These are phyloP conservation scores for Protomyces inundatus DNA, from an alignment of 1,139 yeast genomes.

Conservation along the genomic window DNA sequence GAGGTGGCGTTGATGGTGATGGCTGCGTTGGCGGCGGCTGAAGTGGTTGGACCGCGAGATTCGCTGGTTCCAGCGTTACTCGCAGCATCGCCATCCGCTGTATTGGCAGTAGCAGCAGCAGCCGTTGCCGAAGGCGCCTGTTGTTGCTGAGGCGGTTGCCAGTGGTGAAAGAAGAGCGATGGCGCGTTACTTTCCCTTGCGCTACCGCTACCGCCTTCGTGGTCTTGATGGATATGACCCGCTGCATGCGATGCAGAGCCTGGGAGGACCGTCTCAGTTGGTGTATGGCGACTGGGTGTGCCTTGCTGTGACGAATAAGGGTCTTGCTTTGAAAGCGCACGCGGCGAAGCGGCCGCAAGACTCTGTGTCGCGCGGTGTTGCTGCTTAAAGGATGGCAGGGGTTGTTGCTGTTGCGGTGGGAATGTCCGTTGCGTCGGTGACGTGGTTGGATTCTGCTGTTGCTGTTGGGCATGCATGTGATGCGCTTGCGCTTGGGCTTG, in stretches of 20 bases:
- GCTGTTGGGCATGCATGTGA: neutral
- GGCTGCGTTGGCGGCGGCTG: neutral
- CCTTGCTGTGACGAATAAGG: neutral
- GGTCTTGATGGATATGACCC: neutral
- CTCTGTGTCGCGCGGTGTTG: neutral
- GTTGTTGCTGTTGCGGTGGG: neutral
- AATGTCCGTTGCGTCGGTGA: neutral
- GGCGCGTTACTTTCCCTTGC: neutral
- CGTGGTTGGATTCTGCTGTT: neutral
- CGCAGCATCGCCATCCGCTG: neutral
- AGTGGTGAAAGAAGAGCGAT: constrained; percentile 17
- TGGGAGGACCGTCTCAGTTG: neutral
- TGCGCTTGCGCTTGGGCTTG: neutral
- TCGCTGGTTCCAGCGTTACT: neutral
- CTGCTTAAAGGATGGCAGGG: neutral
- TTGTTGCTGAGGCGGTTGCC: constrained; percentile 22
- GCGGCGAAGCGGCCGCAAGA: constrained; percentile 1
- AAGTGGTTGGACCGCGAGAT: neutral
- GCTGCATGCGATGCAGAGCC: neutral
- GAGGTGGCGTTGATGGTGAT: neutral
- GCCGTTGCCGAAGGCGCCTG: no score
- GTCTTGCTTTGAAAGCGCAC: constrained; percentile 3
- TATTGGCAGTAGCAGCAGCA: neutral
- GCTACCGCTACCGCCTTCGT: neutral
- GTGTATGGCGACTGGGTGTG: neutral